Evolutionary conservation across 768 basidiomycete genomes (phyloP).

Genomic region (Fibroporia radiculosa): DNA sequence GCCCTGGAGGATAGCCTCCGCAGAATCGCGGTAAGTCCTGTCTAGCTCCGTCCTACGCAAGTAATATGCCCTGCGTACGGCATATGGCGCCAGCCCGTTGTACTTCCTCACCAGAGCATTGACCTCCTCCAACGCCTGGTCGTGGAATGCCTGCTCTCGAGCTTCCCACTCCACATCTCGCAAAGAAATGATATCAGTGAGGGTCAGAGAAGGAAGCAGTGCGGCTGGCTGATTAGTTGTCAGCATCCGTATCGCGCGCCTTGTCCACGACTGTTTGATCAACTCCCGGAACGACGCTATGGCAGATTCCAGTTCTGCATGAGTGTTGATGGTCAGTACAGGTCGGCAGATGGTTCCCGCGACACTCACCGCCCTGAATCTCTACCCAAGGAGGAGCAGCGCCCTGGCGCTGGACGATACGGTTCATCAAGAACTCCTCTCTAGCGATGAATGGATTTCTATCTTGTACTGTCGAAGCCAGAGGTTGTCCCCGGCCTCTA

Average conservation of each 20-base stretch:
- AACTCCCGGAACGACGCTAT: conserved; percentile 55
- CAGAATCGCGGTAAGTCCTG: conserved; percentile 41
- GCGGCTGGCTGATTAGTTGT: conserved; percentile 35
- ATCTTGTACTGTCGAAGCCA: conserved; percentile 35
- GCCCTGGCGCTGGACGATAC: conserved; percentile 77
- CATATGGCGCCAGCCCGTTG: conserved; percentile 73
- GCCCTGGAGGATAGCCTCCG: conserved; percentile 41
- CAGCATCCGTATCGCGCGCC: conserved; percentile 61
- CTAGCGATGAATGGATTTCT: conserved; percentile 61
- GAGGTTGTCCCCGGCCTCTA: conserved; percentile 55
- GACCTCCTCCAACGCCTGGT: conserved; percentile 58
- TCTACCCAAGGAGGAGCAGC: conserved; percentile 85
- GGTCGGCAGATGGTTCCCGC: not conserved
- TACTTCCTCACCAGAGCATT: conserved; percentile 73
- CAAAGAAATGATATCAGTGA: conserved; percentile 31
- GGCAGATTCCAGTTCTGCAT: conserved; percentile 58
- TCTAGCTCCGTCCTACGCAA: conserved; percentile 50
- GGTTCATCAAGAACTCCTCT: conserved; percentile 81
- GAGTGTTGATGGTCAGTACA: conserved; percentile 3
- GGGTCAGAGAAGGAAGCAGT: conserved; percentile 27
- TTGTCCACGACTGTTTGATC: conserved; percentile 63
- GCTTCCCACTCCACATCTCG: conserved; percentile 67
- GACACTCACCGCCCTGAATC: conserved; percentile 52
- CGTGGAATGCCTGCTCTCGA: conserved; percentile 61
- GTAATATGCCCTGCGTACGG: conserved; percentile 61